Evolutionary conservation across 2,329 filamentous ascomycete species (phyloP), one percentile per base, ranked within the genome.

Genomic region (Alternaria triticina): DNA sequence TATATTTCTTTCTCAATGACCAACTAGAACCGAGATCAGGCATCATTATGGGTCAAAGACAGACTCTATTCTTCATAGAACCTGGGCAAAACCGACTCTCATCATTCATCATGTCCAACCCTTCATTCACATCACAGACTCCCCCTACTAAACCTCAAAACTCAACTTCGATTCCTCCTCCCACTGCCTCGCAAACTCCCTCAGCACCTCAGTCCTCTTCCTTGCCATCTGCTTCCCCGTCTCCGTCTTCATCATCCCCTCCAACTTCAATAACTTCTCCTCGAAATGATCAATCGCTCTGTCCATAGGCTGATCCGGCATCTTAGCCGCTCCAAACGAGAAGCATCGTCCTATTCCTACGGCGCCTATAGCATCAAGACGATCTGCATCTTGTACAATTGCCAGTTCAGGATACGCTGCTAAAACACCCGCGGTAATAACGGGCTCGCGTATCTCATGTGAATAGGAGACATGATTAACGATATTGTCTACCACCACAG

Each of bases 321-420:
- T 67, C 57, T 74, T 79, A 8, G 76, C 77, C 0, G 90, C 94
- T 0, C 91, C 88, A 77, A 89, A 97, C 0, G 90, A 89, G 77
- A 96, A 94, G 44, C 87, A 88, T 46, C 95, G 84, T 3, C 88
- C 94, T 60, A 97, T 90, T 0, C 95, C 95, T 28, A 97, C 87
- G 0, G 92, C 93, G 1, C 94, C 95, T 54, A 97, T 89, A 5
- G 94, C 92, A 81, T 98, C 95, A n/a, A 98, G 83, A 7, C 94
- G 86, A 82, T 97, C 95, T 5, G 94, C 94, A 79, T 97, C 95
- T 81, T 97, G 94, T 30, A 97, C 93, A 51, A 97, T 87, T 0
- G 88, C 94, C 33, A 96, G 83, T 78, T 96, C 93, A 1, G 92
- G 92, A 40, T 91, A 83, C 28, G 81, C 74, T 6, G 76, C 77